Base-by-base conservation (phyloP, 352 stramenopile species). In the Thraustochytrium striatum region DNA sequence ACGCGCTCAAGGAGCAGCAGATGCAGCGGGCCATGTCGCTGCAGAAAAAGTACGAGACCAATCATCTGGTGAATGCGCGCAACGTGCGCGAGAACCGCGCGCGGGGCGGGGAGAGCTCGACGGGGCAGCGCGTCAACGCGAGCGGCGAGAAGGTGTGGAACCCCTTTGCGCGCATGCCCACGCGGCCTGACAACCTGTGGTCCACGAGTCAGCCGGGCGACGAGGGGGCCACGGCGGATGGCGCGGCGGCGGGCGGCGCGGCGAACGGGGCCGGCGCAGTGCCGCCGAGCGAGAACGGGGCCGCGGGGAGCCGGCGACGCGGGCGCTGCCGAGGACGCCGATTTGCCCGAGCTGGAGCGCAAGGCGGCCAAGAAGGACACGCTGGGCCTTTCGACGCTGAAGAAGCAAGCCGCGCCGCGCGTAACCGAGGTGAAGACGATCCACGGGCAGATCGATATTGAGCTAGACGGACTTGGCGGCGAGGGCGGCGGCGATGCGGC, bases 101-200 rank as follows among this genome's bases (percentile, higher is more conserved):
- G 13, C 41, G 19, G n/a, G 25, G 36, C 19, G 35, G 65, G 13
- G 25, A 55, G 16, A 75, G 44, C 32, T n/a, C 30, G 5, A 28
- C 11, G 11, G 25, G 9, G 3, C n/a, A 19, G 19, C 65, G 43
- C 5, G 28, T 72, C 11, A 25, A 75, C 50, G 52, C 16, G 9
- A 13, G 30, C 25, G 65, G 65, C 39, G 65, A 58, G 21, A 50
- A 61, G 47, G 52, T 75, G 9, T 75, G 65, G 65, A 75, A 75
- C 36, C 65, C 65, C 5, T 75, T 75, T 75, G 65, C 65, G 21
- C 65, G 65, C 35, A 75, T 55, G 41, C 65, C 65, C 8, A 75
- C 65, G 44, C 65, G 65, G 13, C 65, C 65, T 11, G 30, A 47
- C 39, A 75, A 75, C 65, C 36, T 75, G 41, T 75, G 65, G 65